phyloP scores from a whole-genome alignment of 805 yeast species.

The Candida qinlingensis region DNA sequence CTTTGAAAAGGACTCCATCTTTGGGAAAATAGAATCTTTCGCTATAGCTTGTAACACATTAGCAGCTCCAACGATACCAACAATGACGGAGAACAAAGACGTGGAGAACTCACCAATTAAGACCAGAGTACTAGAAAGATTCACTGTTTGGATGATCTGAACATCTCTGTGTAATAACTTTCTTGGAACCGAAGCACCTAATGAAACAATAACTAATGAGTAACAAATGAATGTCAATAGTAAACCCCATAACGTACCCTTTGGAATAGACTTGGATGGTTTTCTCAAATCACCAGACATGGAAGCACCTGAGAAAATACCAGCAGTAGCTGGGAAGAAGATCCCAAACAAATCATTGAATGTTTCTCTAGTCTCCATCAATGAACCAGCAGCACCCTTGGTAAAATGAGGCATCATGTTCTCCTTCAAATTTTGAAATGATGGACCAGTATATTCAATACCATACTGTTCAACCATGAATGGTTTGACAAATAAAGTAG shows the following conservation, averaged over 20 bases:
- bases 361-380: constrained; percentile 54
- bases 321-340: constrained; percentile 97
- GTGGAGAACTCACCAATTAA: constrained; percentile 90
- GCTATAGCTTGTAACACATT: constrained; percentile 88
- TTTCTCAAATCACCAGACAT: constrained; percentile 91
- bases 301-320: constrained; percentile 96
- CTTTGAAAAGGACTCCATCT: constrained; percentile 52
- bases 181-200: constrained; percentile 80
- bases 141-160: constrained; percentile 80
- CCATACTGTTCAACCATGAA: constrained; percentile 49
- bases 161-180: constrained; percentile 71
- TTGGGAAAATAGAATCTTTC: constrained; percentile 83
- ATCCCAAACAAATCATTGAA: constrained; percentile 88
- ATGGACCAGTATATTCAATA: constrained; percentile 62
- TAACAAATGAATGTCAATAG: constrained; percentile 73
- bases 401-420: constrained; percentile 82
- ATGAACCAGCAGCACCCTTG: constrained; percentile 89
- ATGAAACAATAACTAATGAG: constrained; percentile 69
- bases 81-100: constrained; percentile 85
- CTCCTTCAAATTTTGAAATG: constrained; percentile 56
- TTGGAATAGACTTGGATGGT: constrained; percentile 88
- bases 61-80: constrained; percentile 96
- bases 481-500: constrained; percentile 61
- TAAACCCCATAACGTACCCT: constrained; percentile 88
- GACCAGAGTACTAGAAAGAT: constrained; percentile 59